Evolutionary conservation across 352 stramenopile species (phyloP), one percentile per base, ranked within the genome.

Genomic region (Phytophthora capsici): DNA sequence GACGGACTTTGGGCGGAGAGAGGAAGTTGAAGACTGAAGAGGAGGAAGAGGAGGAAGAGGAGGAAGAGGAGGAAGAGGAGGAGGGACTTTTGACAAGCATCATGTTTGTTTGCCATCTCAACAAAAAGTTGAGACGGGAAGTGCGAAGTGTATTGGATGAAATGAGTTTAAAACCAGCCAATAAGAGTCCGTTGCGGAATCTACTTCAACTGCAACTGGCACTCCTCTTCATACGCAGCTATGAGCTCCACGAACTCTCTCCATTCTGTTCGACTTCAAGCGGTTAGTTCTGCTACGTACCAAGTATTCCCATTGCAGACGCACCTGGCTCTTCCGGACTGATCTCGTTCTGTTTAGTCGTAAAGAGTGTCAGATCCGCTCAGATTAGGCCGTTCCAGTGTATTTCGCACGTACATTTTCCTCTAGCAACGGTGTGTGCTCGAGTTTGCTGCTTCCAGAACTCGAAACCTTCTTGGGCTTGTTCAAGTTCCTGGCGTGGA

Each of bases 221-320:
- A 68, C 34, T 86, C 77, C 16, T 71, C 65, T 50, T 82, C 74
- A 52, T 82, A 82, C 5, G 73, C 68, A 6, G 68, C 63, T 0
- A 78, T 62, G 4, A 90, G 63, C 48, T 79, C 70, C 19, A 88
- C 60, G 59, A 90, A 88, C 53, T 90, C 81, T 13, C 43, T 43
- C 75, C 75, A 86, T 26, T 86, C 78, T 84, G 44, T 37, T 34
- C 20, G 19, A 49, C 1, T 22, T 19, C 28, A 53, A 37, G 16
- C 13, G 16, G 34, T 57, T 26, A 51, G 34, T 20, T 40, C 13
- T 8, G 16, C 20, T 41, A 26, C 10, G 19, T 12, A 25, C 0
- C 12, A 40, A 22, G 16, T 17, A 22, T 22, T 28, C 17, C 22
- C 6, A 7, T 10, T 20, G 10, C 6, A 37, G 13, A 36, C 38